Conservation (phyloP, 1,139 yeast species). For the Candida buenavistaensis region DNA sequence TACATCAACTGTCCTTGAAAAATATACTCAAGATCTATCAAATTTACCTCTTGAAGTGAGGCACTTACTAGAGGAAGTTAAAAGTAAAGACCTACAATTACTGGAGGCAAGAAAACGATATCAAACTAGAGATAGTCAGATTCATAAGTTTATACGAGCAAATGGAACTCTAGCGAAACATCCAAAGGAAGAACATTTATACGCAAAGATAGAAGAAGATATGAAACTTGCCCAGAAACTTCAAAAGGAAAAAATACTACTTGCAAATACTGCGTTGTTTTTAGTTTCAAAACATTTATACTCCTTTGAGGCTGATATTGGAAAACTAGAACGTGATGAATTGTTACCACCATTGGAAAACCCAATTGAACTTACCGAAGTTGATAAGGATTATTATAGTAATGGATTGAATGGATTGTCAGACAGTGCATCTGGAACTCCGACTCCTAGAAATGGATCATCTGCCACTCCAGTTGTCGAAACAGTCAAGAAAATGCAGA, state of each 20-base stretch:
- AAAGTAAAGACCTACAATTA: conserved; percentile 65
- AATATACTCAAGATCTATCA: conserved; percentile 57
- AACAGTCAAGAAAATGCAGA: conserved; percentile 25
- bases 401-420: conserved; percentile 19
- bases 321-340: conserved; percentile 77
- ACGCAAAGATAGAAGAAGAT: conserved; percentile 69
- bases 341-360: conserved; percentile 59
- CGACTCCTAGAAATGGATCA: conserved; percentile 30
- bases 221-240: conserved; percentile 57
- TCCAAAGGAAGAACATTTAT: conserved; percentile 76
- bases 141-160: conserved; percentile 80
- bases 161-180: conserved; percentile 81
- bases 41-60: conserved; percentile 90
- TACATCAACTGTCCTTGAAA: conserved; percentile 50
- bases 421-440: conserved; percentile 30
- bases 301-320: conserved; percentile 73
- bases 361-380: conserved; percentile 19
- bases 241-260: conserved; percentile 74
- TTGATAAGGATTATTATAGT: conserved; percentile 13
- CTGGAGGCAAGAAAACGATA: conserved; percentile 68
- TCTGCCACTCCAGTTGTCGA: conserved; percentile 11
- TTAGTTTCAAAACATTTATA: conserved; percentile 72
- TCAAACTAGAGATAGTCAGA: conserved; percentile 69
- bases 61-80: conserved; percentile 76
- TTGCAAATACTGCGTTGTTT: conserved; percentile 83